Conservation (phyloP, 2,329 filamentous ascomycete genomes). For the Dactylella cylindrospora region DNA sequence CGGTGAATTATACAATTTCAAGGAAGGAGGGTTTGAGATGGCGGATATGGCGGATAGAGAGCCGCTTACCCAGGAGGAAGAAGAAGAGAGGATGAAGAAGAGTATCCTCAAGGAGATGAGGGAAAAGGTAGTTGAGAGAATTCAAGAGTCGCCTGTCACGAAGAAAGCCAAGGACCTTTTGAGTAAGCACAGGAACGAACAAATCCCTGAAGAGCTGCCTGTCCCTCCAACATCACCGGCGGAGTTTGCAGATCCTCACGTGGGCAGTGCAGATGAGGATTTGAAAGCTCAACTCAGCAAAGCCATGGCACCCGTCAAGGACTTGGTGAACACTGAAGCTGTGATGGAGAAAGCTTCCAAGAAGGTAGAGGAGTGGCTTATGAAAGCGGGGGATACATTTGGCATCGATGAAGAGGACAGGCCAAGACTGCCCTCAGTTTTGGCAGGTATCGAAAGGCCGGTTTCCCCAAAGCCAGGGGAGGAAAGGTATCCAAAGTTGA, state of each 20-base stretch:
- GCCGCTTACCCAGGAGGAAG: neutral
- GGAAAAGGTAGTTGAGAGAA: constrained; percentile 25
- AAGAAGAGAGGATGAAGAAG: constrained; percentile 16
- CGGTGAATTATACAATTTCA: constrained; percentile 22
- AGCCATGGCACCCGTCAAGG: constrained; percentile 26
- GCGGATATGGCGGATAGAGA: neutral
- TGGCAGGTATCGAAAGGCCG: no score
- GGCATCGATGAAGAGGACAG: constrained; percentile 16
- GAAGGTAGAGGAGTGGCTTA: constrained; percentile 38
- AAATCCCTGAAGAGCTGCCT: neutral
- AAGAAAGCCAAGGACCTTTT: constrained; percentile 16
- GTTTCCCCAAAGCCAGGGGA: no score
- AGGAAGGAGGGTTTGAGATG: constrained; percentile 38
- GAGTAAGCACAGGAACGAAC: constrained; percentile 5
- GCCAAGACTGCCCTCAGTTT: no score
- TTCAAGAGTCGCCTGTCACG: constrained; percentile 15
- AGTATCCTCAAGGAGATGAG: constrained; percentile 20
- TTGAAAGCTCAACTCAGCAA: constrained; percentile 23
- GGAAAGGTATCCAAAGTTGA: no score
- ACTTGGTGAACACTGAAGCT: constrained; percentile 22
- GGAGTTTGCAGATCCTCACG: no score
- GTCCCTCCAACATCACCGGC: no score
- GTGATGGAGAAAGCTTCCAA: constrained; percentile 28
- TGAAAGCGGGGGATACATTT: constrained; percentile 26
- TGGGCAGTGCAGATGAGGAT: constrained; percentile 18